Evolutionary conservation across 495 filamentous ascomycete genomes (phyloP).

Genomic region (Aspergillus avenaceus): DNA sequence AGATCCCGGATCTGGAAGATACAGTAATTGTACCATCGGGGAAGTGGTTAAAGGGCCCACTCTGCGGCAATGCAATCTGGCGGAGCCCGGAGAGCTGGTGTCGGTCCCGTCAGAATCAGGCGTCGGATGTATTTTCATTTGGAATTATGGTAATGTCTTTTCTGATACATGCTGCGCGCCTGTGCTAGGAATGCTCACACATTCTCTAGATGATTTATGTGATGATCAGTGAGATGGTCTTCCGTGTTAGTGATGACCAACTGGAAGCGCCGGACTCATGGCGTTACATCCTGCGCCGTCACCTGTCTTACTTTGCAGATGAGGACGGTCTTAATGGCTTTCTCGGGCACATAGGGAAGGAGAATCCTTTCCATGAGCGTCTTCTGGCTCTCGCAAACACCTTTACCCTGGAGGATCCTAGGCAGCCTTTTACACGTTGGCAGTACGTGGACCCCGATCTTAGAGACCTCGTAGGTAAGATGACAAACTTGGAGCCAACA

Average conservation of each 20-base stretch:
- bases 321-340: constrained; percentile 28
- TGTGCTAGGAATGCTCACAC: neutral
- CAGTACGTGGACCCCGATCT: constrained; percentile 30
- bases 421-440: constrained; percentile 25
- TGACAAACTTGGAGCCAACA: constrained; percentile 26
- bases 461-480: constrained; percentile 22
- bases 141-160: constrained; percentile 29
- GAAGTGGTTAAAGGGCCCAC: constrained; percentile 24
- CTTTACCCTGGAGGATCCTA: constrained; percentile 24
- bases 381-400: constrained; percentile 25
- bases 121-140: constrained; percentile 40
- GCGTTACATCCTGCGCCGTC: constrained; percentile 37
- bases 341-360: constrained; percentile 27
- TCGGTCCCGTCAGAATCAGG: constrained; percentile 25
- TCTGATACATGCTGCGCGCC: neutral
- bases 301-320: constrained; percentile 47
- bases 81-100: constrained; percentile 38
- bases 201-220: constrained; percentile 24
- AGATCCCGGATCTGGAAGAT: constrained; percentile 40
- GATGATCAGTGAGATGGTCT: constrained; percentile 23
- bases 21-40: constrained; percentile 35
- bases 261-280: constrained; percentile 41
- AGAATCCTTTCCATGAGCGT: constrained; percentile 30
- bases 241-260: constrained; percentile 14
- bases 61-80: constrained; percentile 35